Evolutionary conservation across 2,329 filamentous ascomycete genomes (phyloP), one percentile per base, ranked within the genome.

Genomic region (Pyrenophora seminiperda): DNA sequence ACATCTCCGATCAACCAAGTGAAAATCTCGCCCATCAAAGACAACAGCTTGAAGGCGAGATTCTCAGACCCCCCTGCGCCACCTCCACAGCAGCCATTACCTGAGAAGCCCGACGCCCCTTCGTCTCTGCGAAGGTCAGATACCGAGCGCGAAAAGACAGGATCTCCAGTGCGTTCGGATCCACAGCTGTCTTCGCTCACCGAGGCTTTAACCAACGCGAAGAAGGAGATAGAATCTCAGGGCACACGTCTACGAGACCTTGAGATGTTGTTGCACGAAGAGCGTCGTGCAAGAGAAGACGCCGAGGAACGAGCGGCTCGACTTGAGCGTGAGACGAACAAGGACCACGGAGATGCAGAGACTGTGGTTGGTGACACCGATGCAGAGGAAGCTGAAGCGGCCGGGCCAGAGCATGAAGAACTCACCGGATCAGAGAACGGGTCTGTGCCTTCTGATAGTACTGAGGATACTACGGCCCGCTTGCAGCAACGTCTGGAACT

Each of bases 1-100:
- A 67, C 75, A 14, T 76, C 76, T 1, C 66, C 68, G 4, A 52
- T 62, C 32, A 76, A 75, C 18, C 62, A 77, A 62, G 72, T 77
- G 58, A 72, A 66, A 53, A 63, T 76, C 53, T 73, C 76, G 9
- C 77, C 77, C 5, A 68, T 75, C 38, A 87, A 90, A 59, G 91
- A 96, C 66, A 56, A 64, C 32, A 65, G 58, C 34, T 78, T 86
- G 32, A 93, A 94, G 64, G 84, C 89, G 4, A 84, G 91, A 43
- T 97, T 97, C 70, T 94, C 90, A 1, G 92, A 97, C 50, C 93
- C 93, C 41, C 93, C 93, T 3, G 93, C 92, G 17, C 93, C 93
- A 6, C 93, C 93, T 19, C 93, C 93, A 20, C 91, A 96, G 62
- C 92, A 96, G 62, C 93, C 93, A 11, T 78, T 97, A 5, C 93